Conservation (phyloP, 129 eudicot genomes). For the Escallonia herrerae region DNA sequence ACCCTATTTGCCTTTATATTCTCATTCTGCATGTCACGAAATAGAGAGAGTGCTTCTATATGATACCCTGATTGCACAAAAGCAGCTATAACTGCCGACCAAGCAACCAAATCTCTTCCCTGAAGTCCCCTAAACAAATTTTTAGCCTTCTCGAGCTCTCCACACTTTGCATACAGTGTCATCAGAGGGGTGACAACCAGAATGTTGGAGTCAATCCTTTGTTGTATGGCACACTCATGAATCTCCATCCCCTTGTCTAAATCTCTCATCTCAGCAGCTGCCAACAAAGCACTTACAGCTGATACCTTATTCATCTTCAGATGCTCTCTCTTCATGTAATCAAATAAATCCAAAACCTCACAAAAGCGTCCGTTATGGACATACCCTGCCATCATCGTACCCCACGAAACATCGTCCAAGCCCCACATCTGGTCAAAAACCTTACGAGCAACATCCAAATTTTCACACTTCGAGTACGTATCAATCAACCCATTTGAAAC, state of each 20-base stretch:
- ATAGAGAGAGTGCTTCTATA: slow-evolving; percentile 47
- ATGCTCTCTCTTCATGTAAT: slow-evolving; percentile 30
- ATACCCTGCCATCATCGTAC: slow-evolving; percentile 74
- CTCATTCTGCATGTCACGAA: slow-evolving; percentile 50
- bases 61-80: slow-evolving; percentile 48
- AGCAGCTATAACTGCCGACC: slow-evolving; percentile 71
- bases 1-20: slow-evolving; percentile 44
- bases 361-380: slow-evolving; percentile 34
- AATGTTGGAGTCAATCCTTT: slow-evolving; percentile 41
- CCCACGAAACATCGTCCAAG: slow-evolving; percentile 62
- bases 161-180: slow-evolving; percentile 66
- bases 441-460: slow-evolving; percentile 24
- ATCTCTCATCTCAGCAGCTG: slow-evolving; percentile 53
- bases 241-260: slow-evolving; percentile 43
- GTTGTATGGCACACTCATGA: slow-evolving; percentile 44
- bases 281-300: slow-evolving; percentile 49
- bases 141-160: slow-evolving; percentile 44
- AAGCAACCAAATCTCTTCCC: slow-evolving; percentile 63
- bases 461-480: slow-evolving; percentile 50
- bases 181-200: slow-evolving; percentile 50
- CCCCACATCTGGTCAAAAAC: slow-evolving; percentile 40
- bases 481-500: slow-evolving; percentile 64
- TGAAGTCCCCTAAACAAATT: slow-evolving; percentile 36
- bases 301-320: slow-evolving; percentile 44
- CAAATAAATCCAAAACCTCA: slow-evolving; percentile 44